Evolutionary conservation across 345 rosid genomes (phyloP), one percentile per base, ranked within the genome.

Genomic region (Iberis pinnata): DNA sequence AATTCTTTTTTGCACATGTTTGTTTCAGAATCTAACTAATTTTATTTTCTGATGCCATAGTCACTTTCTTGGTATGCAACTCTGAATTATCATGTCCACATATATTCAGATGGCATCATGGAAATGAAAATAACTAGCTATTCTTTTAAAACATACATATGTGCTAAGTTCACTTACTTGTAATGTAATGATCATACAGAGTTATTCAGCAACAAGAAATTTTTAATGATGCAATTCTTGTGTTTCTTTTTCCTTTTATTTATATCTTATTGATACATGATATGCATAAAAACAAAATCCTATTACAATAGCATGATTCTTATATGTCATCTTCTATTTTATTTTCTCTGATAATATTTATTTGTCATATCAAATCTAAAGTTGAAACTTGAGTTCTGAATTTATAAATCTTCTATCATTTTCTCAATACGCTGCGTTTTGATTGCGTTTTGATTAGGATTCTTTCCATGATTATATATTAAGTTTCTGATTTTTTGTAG

Each of bases 271-370:
- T n/a, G n/a, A n/a, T n/a, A n/a, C n/a, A n/a, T n/a, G n/a, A n/a
- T n/a, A n/a, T n/a, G n/a, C n/a, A n/a, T n/a, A n/a, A n/a, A 9
- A 11, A 12, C 38, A 54, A 9, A 40, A 17, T 14, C 40, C 16
- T 41, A 17, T 15, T 54, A 10, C 47, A n/a, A 7, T 54, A 39
- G 39, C 60, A n/a, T n/a, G n/a, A n/a, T n/a, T n/a, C n/a, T n/a
- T n/a, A n/a, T n/a, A n/a, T n/a, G n/a, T n/a, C n/a, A n/a, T n/a
- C n/a, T n/a, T n/a, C n/a, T n/a, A n/a, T n/a, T n/a, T n/a, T n/a
- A n/a, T n/a, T n/a, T n/a, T n/a, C n/a, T n/a, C n/a, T n/a, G n/a
- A n/a, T n/a, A n/a, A n/a, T n/a, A n/a, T n/a, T n/a, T n/a, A n/a
- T n/a, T n/a, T n/a, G n/a, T n/a, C n/a, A n/a, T n/a, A n/a, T n/a